These are phyloP conservation scores for Saccharomyces hybrid DNA, from an alignment of 1,139 yeast species.

Conservation along the genomic window DNA sequence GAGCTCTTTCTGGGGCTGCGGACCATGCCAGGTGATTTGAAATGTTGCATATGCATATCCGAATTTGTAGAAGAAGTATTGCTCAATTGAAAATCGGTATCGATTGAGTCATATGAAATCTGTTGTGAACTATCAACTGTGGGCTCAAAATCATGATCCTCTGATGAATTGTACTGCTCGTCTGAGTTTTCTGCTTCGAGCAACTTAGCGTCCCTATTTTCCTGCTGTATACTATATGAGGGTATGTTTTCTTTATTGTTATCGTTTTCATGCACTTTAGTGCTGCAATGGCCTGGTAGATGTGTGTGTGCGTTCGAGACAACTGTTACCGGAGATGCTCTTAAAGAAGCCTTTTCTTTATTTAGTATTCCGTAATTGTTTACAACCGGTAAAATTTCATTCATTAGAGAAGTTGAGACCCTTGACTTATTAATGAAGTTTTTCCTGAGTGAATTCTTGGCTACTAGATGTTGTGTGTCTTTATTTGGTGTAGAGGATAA, in stretches of 20 bases:
- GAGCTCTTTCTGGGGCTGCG: slow-evolving; percentile 13
- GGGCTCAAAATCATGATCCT: slow-evolving; percentile 9
- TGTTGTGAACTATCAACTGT: slow-evolving; percentile 9
- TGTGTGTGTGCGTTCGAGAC: not conserved
- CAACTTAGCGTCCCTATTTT: not conserved
- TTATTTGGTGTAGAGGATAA: not conserved
- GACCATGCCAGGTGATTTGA: slow-evolving; percentile 10
- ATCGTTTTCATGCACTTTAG: not conserved
- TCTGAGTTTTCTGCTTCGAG: not conserved
- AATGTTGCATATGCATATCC: slow-evolving; percentile 11
- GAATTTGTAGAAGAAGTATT: slow-evolving; percentile 10
- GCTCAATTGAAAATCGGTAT: slow-evolving; percentile 19
- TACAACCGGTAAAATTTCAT: slow-evolving; percentile 24
- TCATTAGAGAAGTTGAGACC: slow-evolving; percentile 25
- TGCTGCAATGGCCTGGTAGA: not conserved
- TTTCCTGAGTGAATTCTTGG: slow-evolving; percentile 7
- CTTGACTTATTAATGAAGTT: slow-evolving; percentile 9
- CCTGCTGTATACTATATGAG: not conserved
- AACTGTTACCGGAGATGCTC: too few species aligned
- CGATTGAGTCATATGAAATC: slow-evolving; percentile 5
- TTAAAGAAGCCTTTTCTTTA: not conserved
- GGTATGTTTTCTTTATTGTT: not conserved
- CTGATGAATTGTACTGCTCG: not conserved
- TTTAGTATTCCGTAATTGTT: not conserved
- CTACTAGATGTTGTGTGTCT: not conserved